Conservation (phyloP, 208 protist species). For the Leishmania major region DNA sequence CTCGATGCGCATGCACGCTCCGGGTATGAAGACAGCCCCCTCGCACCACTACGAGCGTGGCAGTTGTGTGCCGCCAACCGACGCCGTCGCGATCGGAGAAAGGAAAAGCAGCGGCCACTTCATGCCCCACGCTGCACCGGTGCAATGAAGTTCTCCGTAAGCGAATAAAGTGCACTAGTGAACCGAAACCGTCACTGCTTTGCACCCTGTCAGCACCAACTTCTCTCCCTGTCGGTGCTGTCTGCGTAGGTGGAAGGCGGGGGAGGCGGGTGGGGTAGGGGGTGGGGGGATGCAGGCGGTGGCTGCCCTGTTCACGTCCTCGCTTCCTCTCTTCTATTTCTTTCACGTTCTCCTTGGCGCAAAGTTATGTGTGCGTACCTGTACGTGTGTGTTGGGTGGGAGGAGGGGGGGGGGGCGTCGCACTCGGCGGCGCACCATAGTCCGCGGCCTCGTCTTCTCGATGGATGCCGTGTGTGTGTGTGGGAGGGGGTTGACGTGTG, state of each 20-base stretch:
- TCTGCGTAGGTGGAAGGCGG: background rate
- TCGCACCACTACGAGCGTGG: background rate
- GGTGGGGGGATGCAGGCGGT: background rate
- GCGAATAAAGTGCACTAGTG: background rate
- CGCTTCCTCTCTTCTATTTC: background rate
- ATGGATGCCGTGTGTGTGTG: background rate
- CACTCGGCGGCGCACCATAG: background rate
- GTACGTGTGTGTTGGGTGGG: background rate
- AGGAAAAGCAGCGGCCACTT: background rate
- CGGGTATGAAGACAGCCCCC: background rate
- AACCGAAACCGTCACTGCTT: background rate
- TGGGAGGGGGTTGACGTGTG: background rate
- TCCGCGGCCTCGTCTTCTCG: background rate
- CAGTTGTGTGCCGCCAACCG: background rate
- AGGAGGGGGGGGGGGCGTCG: no score
- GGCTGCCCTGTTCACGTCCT: background rate
- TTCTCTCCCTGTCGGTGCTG: background rate
- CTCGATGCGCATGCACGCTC: background rate
- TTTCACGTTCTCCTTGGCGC: background rate
- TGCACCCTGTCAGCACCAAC: background rate
- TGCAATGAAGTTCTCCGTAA: background rate
- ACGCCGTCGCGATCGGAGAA: background rate
- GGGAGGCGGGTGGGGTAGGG: no score
- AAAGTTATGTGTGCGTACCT: background rate
- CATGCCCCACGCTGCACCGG: background rate